These are phyloP conservation scores for Rubia tinctorum DNA, from an alignment of 305 asterid species.

Conservation along the genomic window DNA sequence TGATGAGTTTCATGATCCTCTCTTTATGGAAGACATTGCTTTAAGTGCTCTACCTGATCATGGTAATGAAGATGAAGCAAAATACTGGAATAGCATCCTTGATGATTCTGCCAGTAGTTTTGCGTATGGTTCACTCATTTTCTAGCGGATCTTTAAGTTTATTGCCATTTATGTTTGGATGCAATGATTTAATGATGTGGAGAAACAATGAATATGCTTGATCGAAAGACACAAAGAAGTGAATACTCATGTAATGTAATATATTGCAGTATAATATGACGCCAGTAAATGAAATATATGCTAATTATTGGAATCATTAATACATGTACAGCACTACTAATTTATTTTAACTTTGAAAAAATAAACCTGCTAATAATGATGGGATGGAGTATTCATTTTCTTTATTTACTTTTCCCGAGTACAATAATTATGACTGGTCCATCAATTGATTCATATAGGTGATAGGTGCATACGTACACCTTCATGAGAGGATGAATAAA, in stretches of 20 bases:
- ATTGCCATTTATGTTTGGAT: neutral
- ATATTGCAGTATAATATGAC: neutral
- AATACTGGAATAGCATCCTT: constrained; percentile 10
- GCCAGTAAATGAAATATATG: neutral
- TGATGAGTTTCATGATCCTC: neutral
- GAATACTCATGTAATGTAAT: neutral
- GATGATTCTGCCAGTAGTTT: neutral
- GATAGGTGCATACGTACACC: neutral
- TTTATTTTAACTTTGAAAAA: too few relatives aligned
- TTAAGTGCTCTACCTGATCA: neutral
- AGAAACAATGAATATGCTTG: neutral
- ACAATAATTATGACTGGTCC: neutral
- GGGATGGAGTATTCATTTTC: too few relatives aligned
- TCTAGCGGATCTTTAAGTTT: neutral
- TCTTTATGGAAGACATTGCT: constrained; percentile 4
- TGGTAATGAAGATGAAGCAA: constrained; percentile 15
- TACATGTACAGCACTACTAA: too few relatives aligned
- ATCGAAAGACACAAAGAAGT: neutral
- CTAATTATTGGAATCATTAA: neutral
- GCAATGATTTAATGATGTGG: neutral
- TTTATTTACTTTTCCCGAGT: neutral
- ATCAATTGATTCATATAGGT: neutral
- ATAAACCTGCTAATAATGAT: too few relatives aligned
- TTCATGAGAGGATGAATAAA: neutral
- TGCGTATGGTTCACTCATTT: neutral